These are phyloP conservation scores for Capsicum chinense DNA, from an alignment of 257 asterid species.

Conservation along the genomic window DNA sequence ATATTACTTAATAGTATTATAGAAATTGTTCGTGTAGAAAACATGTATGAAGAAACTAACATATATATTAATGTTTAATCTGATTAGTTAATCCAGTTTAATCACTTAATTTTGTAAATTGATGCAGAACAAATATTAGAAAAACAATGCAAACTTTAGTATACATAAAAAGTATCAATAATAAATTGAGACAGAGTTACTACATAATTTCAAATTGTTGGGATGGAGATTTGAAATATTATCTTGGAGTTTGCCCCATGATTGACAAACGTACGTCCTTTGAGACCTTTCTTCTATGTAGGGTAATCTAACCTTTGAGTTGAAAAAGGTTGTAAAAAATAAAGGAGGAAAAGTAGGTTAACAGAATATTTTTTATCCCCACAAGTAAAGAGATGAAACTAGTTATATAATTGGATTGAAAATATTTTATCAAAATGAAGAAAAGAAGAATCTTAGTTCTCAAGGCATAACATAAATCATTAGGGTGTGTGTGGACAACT, in stretches of 20 bases:
- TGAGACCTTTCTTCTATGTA: slow-evolving; percentile 12
- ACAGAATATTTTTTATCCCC: background rate
- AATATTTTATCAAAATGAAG: background rate
- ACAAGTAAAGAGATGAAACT: slow-evolving; percentile 13
- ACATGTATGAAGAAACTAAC: background rate
- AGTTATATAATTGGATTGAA: background rate
- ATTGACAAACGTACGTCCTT: background rate
- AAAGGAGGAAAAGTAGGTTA: background rate
- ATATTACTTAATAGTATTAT: background rate
- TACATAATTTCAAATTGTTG: background rate
- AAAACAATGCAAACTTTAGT: background rate
- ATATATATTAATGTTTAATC: background rate
- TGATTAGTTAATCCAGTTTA: background rate
- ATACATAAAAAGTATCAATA: background rate
- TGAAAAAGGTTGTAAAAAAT: background rate
- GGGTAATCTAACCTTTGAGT: slow-evolving; percentile 2
- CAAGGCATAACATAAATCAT: slow-evolving; percentile 25
- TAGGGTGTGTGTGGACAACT: background rate
- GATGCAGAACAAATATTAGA: background rate
- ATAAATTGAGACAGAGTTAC: slow-evolving; percentile 12
- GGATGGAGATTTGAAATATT: background rate
- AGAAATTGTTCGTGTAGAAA: background rate
- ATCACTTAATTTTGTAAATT: no score
- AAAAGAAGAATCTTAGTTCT: slow-evolving; percentile 22
- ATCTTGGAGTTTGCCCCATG: slow-evolving; percentile 6